Percentiles rank a stretch among this genome's conserved stretches.
These are phyloP conservation scores for Ampelocalamus luodianensis DNA, from an alignment of 176 grass and related monocot species.

Conservation along the genomic window DNA sequence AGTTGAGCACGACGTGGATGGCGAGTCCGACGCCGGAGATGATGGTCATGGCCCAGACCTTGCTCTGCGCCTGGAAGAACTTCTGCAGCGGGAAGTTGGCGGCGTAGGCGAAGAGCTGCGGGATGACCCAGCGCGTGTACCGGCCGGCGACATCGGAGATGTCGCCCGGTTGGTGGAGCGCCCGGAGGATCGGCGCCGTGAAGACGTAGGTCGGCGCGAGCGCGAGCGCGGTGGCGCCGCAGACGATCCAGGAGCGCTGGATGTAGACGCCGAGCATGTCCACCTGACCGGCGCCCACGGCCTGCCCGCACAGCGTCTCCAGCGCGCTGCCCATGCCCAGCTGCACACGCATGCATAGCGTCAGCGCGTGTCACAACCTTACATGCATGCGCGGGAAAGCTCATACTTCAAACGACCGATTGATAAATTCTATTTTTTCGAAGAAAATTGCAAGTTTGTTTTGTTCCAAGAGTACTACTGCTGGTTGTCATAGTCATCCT, in stretches of 20 bases:
- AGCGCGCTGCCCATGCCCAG: conserved; percentile 76
- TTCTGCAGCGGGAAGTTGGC: conserved; percentile 80
- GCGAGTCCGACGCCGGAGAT: conserved; percentile 58
- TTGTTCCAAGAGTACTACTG: no score
- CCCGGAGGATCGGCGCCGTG: conserved; percentile 50
- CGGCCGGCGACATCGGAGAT: conserved; percentile 47
- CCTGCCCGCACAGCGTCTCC: conserved; percentile 72
- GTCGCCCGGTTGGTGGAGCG: conserved; percentile 49
- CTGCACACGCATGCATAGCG: conserved; percentile 24
- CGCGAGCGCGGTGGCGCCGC: conserved; percentile 20
- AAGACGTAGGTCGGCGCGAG: conserved; percentile 58
- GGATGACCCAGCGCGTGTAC: conserved; percentile 51
- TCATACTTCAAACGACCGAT: not conserved
- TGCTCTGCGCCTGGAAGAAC: conserved; percentile 75
- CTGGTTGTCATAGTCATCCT: no score
- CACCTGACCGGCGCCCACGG: conserved; percentile 56
- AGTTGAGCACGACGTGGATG: conserved; percentile 61
- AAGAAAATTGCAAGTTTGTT: not conserved
- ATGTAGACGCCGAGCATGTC: conserved; percentile 66
- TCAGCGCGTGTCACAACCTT: not conserved
- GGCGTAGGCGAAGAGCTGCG: conserved; percentile 69
- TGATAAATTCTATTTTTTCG: not conserved
- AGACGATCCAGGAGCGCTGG: conserved; percentile 70
- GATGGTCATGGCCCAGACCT: conserved; percentile 63
- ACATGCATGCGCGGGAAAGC: conserved; percentile 19